phyloP scores from a whole-genome alignment of 2,329 filamentous ascomycete genomes.

The Diaporthe capsici region DNA sequence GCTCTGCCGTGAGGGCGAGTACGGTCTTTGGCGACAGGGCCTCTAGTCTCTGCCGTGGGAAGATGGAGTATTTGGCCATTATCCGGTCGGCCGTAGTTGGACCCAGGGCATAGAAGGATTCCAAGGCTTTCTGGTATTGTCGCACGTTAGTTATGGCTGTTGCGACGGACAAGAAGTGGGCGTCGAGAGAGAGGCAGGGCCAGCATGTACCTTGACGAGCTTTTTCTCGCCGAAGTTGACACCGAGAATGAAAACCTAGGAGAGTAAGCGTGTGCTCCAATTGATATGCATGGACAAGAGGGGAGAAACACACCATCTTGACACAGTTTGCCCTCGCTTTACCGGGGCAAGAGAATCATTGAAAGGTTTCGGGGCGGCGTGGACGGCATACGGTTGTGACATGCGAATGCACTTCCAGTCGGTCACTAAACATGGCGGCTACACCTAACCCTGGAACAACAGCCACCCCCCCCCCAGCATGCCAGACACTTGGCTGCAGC shows the following conservation, averaged over 20 bases:
- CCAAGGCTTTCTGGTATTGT: slow-evolving; percentile 74
- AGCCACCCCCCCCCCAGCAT: neutral
- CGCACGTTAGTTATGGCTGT: slow-evolving; percentile 37
- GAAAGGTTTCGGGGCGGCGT: neutral
- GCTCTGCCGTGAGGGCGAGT: slow-evolving; percentile 84
- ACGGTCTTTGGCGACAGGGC: slow-evolving; percentile 82
- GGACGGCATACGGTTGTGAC: neutral
- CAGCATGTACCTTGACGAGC: slow-evolving; percentile 80
- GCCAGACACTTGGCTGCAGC: neutral
- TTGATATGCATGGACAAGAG: neutral
- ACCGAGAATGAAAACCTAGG: slow-evolving; percentile 86
- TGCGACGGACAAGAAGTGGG: slow-evolving; percentile 32
- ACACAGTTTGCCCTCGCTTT: slow-evolving; percentile 42
- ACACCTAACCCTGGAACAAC: neutral
- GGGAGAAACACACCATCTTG: slow-evolving; percentile 45
- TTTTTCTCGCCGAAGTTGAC: slow-evolving; percentile 87
- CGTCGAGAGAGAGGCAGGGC: slow-evolving; percentile 33
- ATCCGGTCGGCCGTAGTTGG: slow-evolving; percentile 78
- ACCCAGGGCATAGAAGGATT: slow-evolving; percentile 90
- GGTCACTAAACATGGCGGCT: neutral
- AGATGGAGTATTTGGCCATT: slow-evolving; percentile 90
- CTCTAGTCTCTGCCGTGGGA: slow-evolving; percentile 84
- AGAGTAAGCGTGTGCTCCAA: neutral
- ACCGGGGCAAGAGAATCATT: slow-evolving; percentile 42
- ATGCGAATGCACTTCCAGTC: slow-evolving; percentile 4